Evolutionary conservation across 345 rosid species (phyloP), one percentile per base, ranked within the genome.

Genomic region (Reutealis trisperma): DNA sequence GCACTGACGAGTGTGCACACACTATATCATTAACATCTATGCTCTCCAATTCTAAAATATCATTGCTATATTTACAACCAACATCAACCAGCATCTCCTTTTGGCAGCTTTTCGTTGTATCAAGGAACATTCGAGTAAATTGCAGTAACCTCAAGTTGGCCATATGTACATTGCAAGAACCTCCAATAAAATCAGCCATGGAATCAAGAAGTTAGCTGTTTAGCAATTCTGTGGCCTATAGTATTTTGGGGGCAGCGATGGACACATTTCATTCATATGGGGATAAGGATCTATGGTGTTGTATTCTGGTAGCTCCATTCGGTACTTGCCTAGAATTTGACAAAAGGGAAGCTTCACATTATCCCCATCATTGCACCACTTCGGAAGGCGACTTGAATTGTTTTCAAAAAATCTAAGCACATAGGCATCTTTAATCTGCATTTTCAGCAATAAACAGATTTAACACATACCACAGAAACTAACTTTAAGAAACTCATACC

Each of bases 291-390:
- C 97, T 86, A 92, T 62, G 49, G 95, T 80, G 81, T 96, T 96
- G 84, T 89, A 96, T 69, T 78, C 98, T 0, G 97, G 99, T 76
- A 96, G 87, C 74, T 96, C 99, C 98, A 96, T 96, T 67, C 97
- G 87, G 74, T 94, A 96, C 83, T 89, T 89, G 68, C 99, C 98
- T 57, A 75, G 80, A 63, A 96, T 92, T 84, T 96, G 99, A 85
- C 99, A 96, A 74, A 85, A 96, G 0, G 93, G 94, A 22, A 94
- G 92, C 86, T 92, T 87, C 68, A 90, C 91, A 49, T 59, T n/a
- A n/a, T 91, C 94, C 21, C 84, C 93, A 74, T 87, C 89, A 68
- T 94, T 92, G 91, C 99, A 96, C 99, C 99, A 96, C 77, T 84
- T 78, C 21, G 97, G 98, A 41, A 96, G 87, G 68, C 87, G 91